Evolutionary conservation across 306 rosid genomes (phyloP).

Genomic region (Pyrus bretschneideri): DNA sequence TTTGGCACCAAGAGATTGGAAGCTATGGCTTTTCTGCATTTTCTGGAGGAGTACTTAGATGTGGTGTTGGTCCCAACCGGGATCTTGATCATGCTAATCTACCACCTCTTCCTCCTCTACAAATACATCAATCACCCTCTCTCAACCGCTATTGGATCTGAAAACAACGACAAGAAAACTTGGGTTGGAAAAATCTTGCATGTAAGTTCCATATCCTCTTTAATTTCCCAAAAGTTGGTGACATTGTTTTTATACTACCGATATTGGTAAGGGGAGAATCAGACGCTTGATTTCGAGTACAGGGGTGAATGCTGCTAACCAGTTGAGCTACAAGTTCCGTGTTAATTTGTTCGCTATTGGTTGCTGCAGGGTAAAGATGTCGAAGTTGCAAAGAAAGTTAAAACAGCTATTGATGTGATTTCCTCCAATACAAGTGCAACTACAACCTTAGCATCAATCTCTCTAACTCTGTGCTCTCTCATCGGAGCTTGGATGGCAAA

Average conservation of each 20-base stretch:
- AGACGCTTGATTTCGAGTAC: no score
- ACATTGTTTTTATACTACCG: no score
- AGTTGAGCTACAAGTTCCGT: background rate
- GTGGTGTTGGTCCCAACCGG: conserved; percentile 64
- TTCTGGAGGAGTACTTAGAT: conserved; percentile 45
- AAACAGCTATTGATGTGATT: conserved; percentile 37
- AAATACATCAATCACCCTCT: conserved; percentile 52
- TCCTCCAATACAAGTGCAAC: conserved; percentile 46
- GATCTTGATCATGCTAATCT: conserved; percentile 42
- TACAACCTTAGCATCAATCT: conserved; percentile 43
- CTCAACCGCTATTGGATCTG: conserved; percentile 58
- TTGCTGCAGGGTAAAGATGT: conserved; percentile 30
- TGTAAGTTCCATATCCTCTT: conserved; percentile 24
- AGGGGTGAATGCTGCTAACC: background rate
- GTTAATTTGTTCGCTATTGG: background rate
- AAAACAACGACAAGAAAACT: conserved; percentile 55
- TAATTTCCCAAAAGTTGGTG: background rate
- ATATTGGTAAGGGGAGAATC: background rate
- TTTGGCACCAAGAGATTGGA: background rate
- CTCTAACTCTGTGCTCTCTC: conserved; percentile 55
- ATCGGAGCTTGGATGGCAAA: conserved; percentile 70
- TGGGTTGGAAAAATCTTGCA: conserved; percentile 67
- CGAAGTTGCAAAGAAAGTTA: conserved; percentile 14
- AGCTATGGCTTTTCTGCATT: conserved; percentile 28
- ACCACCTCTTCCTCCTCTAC: conserved; percentile 58